Evolutionary conservation across 83 land plant genomes (phyloP).

Genomic region (Diphasiastrum complanatum): DNA sequence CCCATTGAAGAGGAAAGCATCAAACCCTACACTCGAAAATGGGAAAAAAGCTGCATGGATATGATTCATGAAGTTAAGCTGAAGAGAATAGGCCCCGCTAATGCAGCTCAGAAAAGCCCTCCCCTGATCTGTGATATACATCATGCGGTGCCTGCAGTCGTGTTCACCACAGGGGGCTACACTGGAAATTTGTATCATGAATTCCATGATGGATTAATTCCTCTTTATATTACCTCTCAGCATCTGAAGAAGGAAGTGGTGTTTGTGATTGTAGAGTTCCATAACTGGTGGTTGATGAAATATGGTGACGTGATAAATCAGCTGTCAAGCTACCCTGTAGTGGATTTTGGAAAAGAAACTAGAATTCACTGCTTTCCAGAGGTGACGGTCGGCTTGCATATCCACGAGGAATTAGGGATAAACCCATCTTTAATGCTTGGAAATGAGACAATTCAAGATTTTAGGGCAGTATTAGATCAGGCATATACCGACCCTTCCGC

Average conservation of each 20-base stretch:
- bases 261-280: constrained; percentile 22
- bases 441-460: constrained; percentile 8
- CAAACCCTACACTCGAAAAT: too few species aligned
- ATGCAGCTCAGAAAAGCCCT: too few species aligned
- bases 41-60: too few species aligned
- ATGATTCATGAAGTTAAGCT: too few species aligned
- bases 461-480: constrained; percentile 6
- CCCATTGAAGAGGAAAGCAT: too few species aligned
- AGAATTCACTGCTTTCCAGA: constrained; percentile 32
- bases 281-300: constrained; percentile 33
- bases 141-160: too few species aligned
- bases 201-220: too few species aligned
- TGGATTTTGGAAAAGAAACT: constrained; percentile 23
- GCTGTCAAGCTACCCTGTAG: constrained; percentile 12
- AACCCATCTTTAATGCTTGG: constrained; percentile 22
- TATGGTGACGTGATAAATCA: constrained; percentile 24
- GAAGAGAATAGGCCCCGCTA: too few species aligned
- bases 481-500: background rate
- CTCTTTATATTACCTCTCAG: too few species aligned
- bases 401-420: constrained; percentile 24
- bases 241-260: constrained; percentile 21
- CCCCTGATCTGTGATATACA: too few species aligned
- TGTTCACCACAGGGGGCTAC: too few species aligned
- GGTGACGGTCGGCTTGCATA: constrained; percentile 28
- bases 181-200: too few species aligned